Evolutionary conservation across 2,329 filamentous ascomycete species (phyloP), one percentile per base, ranked within the genome.

Genomic region (Colletotrichum melonis): DNA sequence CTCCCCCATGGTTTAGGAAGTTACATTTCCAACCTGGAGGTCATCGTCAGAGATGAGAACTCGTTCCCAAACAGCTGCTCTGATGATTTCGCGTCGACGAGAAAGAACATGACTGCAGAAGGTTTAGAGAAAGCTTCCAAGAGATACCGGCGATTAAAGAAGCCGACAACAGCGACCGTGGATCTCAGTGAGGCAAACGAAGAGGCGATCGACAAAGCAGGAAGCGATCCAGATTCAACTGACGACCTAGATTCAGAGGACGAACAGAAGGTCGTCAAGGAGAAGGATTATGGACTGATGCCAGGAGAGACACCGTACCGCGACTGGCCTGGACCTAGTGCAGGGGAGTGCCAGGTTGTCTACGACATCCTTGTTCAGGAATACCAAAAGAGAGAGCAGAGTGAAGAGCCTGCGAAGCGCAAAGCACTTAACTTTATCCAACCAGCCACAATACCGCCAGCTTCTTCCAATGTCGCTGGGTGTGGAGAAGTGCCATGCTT

Each of bases 381-480:
- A 0, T 94, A 97, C 0, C 19, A 22, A 19, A 19, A 22, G 42
- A 49, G 42, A 49, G 42, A 49, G 19, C 8, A 49, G 19, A n/a
- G 42, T 22, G 42, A n/a, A 11, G 42, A 49, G 42, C 42, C 19
- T 49, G 42, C 42, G 11, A 64, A 64, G 19, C 54, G 19, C 22
- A 32, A 22, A 2, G n/a, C 62, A 19, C 62, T 64, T n/a, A 64
- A 32, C 62, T 87, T 92, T 16, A 84, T 85, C 59, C 86, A 89
- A 1, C 94, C 94, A 0, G 85, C 89, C n/a, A 88, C 86, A 1
- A 90, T 95, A 9, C 92, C 93, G 1, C 85, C 89, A 5, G 93
- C 94, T 0, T 94, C 93, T 5, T 85, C 93, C 6, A 90, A 90
- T 8, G 87, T 94, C 4, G 91, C 94, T 14, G 94, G 94, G 56